Percentiles rank a stretch among this genome's conserved stretches.
phyloP scores from a whole-genome alignment of 2,329 filamentous ascomycete species.

The Pestalotiopsis sp. region DNA sequence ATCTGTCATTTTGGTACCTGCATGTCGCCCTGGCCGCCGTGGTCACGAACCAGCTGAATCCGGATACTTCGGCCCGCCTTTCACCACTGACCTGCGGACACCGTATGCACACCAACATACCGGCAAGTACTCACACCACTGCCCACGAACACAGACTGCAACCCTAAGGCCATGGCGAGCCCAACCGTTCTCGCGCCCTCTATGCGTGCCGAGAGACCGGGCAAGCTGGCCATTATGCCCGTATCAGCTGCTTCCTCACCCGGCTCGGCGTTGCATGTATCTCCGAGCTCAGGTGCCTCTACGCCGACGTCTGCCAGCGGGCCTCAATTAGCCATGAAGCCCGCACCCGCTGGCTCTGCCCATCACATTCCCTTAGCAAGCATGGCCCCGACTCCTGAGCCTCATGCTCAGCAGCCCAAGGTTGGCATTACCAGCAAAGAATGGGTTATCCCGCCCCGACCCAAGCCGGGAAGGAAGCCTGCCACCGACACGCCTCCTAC shows the following conservation, averaged over 20 bases:
- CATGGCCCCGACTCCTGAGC: slow-evolving; percentile 44
- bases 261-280: slow-evolving; percentile 25
- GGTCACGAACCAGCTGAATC: background rate
- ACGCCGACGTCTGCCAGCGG: slow-evolving; percentile 26
- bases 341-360: slow-evolving; percentile 17
- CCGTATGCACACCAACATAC: slow-evolving; percentile 19
- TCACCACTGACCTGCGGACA: background rate
- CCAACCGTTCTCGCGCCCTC: slow-evolving; percentile 23
- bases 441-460: slow-evolving; percentile 83
- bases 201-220: slow-evolving; percentile 20
- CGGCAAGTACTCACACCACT: background rate
- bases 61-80: background rate
- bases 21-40: background rate
- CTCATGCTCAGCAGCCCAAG: slow-evolving; percentile 44
- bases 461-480: slow-evolving; percentile 91
- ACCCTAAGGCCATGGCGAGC: slow-evolving; percentile 22
- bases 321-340: slow-evolving; percentile 31
- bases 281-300: slow-evolving; percentile 28
- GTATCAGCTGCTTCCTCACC: slow-evolving; percentile 30
- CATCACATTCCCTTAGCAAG: slow-evolving; percentile 48
- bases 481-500: slow-evolving; percentile 91
- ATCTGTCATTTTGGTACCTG: slow-evolving; percentile 4
- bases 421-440: slow-evolving; percentile 75
- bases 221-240: slow-evolving; percentile 32
- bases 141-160: background rate